phyloP scores from a whole-genome alignment of 2,329 filamentous ascomycete genomes.

The Ophiostoma himal-ulmi region DNA sequence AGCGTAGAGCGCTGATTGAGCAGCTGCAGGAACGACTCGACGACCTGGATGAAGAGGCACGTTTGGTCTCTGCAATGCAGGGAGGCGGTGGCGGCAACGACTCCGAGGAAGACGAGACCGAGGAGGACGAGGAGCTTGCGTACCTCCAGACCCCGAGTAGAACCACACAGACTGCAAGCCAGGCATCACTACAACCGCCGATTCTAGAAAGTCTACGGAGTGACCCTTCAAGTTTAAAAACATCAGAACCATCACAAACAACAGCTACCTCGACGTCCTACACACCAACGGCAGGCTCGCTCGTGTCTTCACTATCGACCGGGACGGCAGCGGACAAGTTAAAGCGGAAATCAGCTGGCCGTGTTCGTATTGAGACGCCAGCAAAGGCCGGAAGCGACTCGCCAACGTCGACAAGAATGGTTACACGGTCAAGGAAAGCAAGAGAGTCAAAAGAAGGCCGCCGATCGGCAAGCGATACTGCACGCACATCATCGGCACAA shows the following conservation, averaged over 20 bases:
- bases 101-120: constrained; percentile 38
- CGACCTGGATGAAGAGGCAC: constrained; percentile 59
- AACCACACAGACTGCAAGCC: constrained; percentile 28
- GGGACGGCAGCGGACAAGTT: not conserved
- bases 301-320: not conserved
- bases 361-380: constrained; percentile 16
- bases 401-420: constrained; percentile 19
- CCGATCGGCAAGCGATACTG: not conserved
- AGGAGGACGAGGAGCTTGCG: constrained; percentile 44
- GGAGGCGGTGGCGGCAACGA: constrained; percentile 34
- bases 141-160: constrained; percentile 52
- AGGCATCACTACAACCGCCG: not conserved
- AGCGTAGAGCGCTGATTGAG: constrained; percentile 61
- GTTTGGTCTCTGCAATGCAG: constrained; percentile 29
- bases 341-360: constrained; percentile 12
- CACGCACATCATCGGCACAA: not conserved
- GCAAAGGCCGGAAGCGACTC: constrained; percentile 8
- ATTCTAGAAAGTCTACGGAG: not conserved
- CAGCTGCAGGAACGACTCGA: constrained; percentile 59
- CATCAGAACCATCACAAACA: not conserved
- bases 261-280: not conserved
- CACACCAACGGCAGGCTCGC: not conserved
- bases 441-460: not conserved
- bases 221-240: not conserved
- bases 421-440: constrained; percentile 18